Conservation (phyloP, 2,329 filamentous ascomycete species). For the Fusarium verrucosum region DNA sequence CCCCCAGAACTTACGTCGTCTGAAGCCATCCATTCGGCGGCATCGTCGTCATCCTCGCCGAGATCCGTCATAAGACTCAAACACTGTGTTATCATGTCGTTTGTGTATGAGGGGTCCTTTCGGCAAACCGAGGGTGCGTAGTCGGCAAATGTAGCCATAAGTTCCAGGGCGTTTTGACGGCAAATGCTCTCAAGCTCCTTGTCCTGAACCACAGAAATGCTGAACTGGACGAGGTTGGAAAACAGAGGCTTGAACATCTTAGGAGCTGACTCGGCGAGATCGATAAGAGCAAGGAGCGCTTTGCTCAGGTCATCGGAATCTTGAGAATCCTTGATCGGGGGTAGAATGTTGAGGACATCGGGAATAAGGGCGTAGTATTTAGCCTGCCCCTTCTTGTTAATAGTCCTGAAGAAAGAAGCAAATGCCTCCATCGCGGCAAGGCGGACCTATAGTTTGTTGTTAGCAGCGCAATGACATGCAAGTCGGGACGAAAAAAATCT, state of each 20-base stretch:
- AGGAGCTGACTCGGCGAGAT: conserved; percentile 90
- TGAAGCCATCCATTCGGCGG: conserved; percentile 88
- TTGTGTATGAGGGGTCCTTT: conserved; percentile 90
- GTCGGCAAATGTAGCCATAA: conserved; percentile 98
- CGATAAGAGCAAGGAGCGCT: conserved; percentile 89
- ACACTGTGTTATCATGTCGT: conserved; percentile 98
- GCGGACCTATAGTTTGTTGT: conserved; percentile 70
- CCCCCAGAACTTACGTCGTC: conserved; percentile 76
- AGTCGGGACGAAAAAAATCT: conserved; percentile 12
- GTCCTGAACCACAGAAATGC: conserved; percentile 91
- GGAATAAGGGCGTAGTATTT: conserved; percentile 90
- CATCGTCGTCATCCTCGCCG: conserved; percentile 92
- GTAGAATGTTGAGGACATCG: conserved; percentile 92
- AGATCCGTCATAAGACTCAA: conserved; percentile 98
- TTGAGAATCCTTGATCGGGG: conserved; percentile 89
- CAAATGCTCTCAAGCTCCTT: conserved; percentile 92
- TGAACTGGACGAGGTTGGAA: conserved; percentile 90
- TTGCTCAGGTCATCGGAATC: conserved; percentile 93
- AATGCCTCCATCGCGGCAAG: conserved; percentile 97
- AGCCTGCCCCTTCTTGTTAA: conserved; percentile 85
- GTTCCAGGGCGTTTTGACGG: conserved; percentile 92
- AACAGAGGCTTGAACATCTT: conserved; percentile 99
- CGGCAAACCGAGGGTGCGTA: conserved; percentile 94
- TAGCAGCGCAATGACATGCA: conserved; percentile 18
- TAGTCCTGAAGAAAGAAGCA: conserved; percentile 91